A percentile compares a stretch with the other conserved stretches of the same genome.
These are phyloP conservation scores for Halophytophthora polymorphica DNA, from an alignment of 352 stramenopile genomes.

Conservation along the genomic window DNA sequence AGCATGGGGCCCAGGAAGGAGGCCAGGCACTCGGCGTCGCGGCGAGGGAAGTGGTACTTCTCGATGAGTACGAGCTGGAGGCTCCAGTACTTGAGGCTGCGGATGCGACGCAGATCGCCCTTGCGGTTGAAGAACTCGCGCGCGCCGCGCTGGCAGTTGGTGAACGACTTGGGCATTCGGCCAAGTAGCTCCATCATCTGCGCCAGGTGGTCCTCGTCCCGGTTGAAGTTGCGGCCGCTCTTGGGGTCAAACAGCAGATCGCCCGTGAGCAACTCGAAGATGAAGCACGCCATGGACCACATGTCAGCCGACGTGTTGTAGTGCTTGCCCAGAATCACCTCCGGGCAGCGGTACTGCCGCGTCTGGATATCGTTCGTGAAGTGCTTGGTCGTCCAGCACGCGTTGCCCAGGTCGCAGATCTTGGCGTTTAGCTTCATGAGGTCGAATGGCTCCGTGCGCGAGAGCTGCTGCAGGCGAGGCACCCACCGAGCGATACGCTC, in stretches of 20 bases:
- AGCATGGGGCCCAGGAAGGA: conserved; percentile 96
- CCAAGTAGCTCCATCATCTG: conserved; percentile 99
- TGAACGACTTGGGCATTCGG: conserved; percentile 94
- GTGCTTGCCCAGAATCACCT: conserved; percentile 95
- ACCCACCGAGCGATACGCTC: conserved; percentile 43
- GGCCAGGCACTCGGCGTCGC: conserved; percentile 87
- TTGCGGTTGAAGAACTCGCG: conserved; percentile 98
- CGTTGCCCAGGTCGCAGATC: conserved; percentile 99
- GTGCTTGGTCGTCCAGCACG: conserved; percentile 98
- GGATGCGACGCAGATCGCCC: conserved; percentile 97
- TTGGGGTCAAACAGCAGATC: conserved; percentile 99
- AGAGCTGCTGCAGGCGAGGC: conserved; percentile 31
- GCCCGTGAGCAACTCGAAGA: conserved; percentile 99
- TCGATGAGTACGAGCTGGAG: conserved; percentile 95
- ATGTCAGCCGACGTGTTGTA: conserved; percentile 99
- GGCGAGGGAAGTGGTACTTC: conserved; percentile 93
- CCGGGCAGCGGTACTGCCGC: conserved; percentile 98
- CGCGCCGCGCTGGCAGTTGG: conserved; percentile 57
- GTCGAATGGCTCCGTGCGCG: conserved; percentile 44
- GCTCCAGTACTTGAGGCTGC: conserved; percentile 97
- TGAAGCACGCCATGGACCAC: conserved; percentile 98
- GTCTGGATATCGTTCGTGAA: conserved; percentile 99
- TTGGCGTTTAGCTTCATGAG: conserved; percentile 69
- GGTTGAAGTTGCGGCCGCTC: conserved; percentile 74
- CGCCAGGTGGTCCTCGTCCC: conserved; percentile 97